These are phyloP conservation scores for Hortaea sp. DNA, from an alignment of 2,329 filamentous ascomycete species.

Conservation along the genomic window DNA sequence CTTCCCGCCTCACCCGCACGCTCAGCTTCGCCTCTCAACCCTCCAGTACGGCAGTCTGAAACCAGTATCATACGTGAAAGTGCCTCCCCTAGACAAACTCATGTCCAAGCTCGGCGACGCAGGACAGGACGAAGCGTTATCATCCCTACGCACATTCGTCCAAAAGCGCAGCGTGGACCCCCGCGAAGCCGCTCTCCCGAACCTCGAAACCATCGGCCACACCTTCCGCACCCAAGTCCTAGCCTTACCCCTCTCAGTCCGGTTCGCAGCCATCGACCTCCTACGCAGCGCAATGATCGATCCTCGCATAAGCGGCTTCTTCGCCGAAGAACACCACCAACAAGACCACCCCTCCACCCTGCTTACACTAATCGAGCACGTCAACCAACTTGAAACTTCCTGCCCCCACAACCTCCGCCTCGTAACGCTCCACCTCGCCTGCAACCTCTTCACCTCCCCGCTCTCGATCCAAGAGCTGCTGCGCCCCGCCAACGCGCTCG, in stretches of 20 bases:
- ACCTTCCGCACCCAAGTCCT: constrained; percentile 12
- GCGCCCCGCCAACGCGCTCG: background rate
- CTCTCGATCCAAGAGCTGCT: constrained; percentile 48
- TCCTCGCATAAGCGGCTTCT: constrained; percentile 67
- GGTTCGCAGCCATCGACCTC: constrained; percentile 81
- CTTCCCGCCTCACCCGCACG: constrained; percentile 66
- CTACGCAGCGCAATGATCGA: constrained; percentile 70
- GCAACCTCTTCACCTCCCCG: constrained; percentile 71
- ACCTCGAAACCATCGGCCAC: constrained; percentile 53
- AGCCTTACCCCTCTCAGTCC: constrained; percentile 50
- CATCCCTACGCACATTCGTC: constrained; percentile 61
- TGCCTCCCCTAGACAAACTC: constrained; percentile 75
- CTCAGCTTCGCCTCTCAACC: constrained; percentile 57
- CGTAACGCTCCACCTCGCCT: constrained; percentile 71
- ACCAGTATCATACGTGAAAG: constrained; percentile 66
- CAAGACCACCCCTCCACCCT: constrained; percentile 49
- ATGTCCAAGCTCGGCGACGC: constrained; percentile 62
- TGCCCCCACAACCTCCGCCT: constrained; percentile 76
- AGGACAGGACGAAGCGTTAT: constrained; percentile 51
- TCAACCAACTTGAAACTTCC: constrained; percentile 39
- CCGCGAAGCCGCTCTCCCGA: constrained; percentile 59
- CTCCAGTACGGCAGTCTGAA: constrained; percentile 54
- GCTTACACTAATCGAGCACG: constrained; percentile 48
- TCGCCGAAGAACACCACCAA: constrained; percentile 62
- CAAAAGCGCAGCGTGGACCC: constrained; percentile 50